Base-by-base conservation (phyloP, 2,329 filamentous ascomycete genomes). In the Coleophoma eucalyptorum region DNA sequence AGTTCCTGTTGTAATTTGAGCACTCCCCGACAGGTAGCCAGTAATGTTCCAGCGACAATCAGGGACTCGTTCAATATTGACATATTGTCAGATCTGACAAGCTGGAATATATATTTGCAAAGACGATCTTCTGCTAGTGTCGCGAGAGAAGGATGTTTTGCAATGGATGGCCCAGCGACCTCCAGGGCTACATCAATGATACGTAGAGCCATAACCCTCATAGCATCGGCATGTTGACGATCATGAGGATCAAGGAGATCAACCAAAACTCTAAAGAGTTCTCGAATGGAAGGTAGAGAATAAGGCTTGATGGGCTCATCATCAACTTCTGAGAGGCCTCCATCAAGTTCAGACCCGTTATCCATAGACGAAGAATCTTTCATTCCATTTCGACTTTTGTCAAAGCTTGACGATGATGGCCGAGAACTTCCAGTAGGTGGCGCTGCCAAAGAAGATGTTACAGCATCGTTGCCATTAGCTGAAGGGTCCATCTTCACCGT, bases 181-280 rank as follows among this genome's bases (percentile, higher is more conserved):
- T 99, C 94, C 19, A 99, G 80, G 2, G 94, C 94, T 42, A 99
- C 94, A 67, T 99, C 94, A 50, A 99, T 94, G 56, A 99, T 97
- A 41, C 94, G 84, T 58, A 99, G 73, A 16, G 94, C 94, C 92
- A 99, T 99, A 38, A 99, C 90, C 60, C 93, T 84, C 87, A 97
- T 94, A 1, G 90, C 87, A 65, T 99, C 94, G 3, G 91, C 95
- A 67, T 97, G 90, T 60, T 93, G 89, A 48, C 84, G 86, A 68
- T 97, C 93, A 63, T 96, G 89, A 1, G 95, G 94, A 65, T 99
- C 91, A 21, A 99, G 73, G 15, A 99, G 84, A 67, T 96, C 93
- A 42, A 97, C 93, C 21, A 99, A 75, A 40, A 97, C 94, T 48
- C 94, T 80, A 66, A 99, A 96, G 0, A 99, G 79, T 67, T 99